Base-by-base conservation (phyloP, 345 rosid genomes). In the Eucalyptus cloeziana region DNA sequence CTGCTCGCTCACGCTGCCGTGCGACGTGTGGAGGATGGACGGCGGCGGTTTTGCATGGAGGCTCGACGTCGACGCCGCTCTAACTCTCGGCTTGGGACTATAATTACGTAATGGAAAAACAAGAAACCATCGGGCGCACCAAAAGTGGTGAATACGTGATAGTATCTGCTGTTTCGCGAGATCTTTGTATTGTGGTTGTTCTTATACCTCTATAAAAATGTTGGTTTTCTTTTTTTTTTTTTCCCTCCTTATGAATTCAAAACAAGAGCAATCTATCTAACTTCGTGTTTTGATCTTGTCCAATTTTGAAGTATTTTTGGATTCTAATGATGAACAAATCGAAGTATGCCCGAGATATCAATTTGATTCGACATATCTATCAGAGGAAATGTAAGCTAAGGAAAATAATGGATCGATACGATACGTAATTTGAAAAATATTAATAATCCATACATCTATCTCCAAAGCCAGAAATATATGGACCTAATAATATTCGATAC, bases 21-120 rank as follows among this genome's bases (percentile, higher is more conserved):
- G 95, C 67, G 96, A 95, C 71, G 97, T 89, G 86, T 93, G 94
- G 96, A 93, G 89, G 90, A 92, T 95, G 96, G 93, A 91, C 64
- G 86, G 50, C 30, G 95, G 93, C 83, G 95, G 96, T 37, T 89
- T 91, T 93, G 97, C 95, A 62, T 95, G 97, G 96, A 93, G 94
- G 93, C 89, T 95, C 49, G 96, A 95, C 91, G 89, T 92, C 69
- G 83, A 92, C 56, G 92, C 95, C 30, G 96, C 95, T 80, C 90
- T 95, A 45, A 92, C 88, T 27, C 90, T 89, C 62, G 91, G 94
- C 85, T 91, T 92, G 88, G 92, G 94, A 80, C 85, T 40, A 6
- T 40, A 76, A 33, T 52, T 52, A 8, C 1, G 4, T 52, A 33
- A 71, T 37, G 81, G 45, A 43, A 19, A 71, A 71, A 37, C 81